Conservation (phyloP, 164 flowering plant species). For the Santalum album region DNA sequence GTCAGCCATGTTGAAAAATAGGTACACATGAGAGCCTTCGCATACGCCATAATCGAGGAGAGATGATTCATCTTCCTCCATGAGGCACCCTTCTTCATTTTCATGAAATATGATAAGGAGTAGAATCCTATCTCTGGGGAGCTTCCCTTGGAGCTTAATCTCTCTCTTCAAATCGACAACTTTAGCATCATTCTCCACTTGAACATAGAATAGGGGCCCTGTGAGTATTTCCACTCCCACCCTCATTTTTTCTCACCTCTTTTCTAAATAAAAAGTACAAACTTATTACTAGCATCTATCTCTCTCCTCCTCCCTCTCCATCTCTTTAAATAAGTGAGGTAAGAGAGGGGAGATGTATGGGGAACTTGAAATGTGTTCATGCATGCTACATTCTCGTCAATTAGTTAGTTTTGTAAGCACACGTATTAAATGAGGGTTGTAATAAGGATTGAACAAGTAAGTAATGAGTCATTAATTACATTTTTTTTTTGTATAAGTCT, state of each 20-base stretch:
- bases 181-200: constrained; percentile 29
- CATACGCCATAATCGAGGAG: constrained; percentile 29
- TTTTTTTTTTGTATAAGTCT: too few relatives aligned
- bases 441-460: too few relatives aligned
- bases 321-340: too few relatives aligned
- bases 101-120: constrained; percentile 15
- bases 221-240: constrained; percentile 41
- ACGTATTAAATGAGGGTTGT: too few relatives aligned
- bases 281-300: too few relatives aligned
- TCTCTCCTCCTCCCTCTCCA: too few relatives aligned
- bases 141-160: constrained; percentile 31
- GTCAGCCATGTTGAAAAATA: not conserved
- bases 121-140: constrained; percentile 34
- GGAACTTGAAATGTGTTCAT: constrained; percentile 10
- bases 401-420: constrained; percentile 7
- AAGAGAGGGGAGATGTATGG: not conserved
- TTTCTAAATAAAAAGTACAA: not conserved
- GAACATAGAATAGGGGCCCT: constrained; percentile 31
- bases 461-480: too few relatives aligned
- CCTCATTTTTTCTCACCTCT: constrained; percentile 18
- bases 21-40: constrained; percentile 30
- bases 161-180: constrained; percentile 35
- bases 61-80: constrained; percentile 11
- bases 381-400: constrained; percentile 16
- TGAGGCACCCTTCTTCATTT: constrained; percentile 1